Percentiles rank a stretch among this genome's conserved stretches.
phyloP scores from a whole-genome alignment of 2,329 filamentous ascomycete genomes.

The Coniochaeta hoffmannii region DNA sequence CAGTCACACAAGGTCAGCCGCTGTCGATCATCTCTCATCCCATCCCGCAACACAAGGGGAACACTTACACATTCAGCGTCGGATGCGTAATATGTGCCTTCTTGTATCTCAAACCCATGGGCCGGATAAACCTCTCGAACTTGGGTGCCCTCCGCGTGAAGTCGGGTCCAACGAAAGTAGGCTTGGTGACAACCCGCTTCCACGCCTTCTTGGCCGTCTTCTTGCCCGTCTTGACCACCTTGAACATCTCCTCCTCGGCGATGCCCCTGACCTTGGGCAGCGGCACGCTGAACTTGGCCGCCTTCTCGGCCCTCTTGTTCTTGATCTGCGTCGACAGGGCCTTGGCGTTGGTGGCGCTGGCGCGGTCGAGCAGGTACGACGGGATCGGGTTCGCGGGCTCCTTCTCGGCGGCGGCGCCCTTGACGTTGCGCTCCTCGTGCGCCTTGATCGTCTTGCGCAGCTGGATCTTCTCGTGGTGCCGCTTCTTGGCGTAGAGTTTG shows the following conservation, averaged over 20 bases:
- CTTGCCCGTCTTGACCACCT: constrained; percentile 83
- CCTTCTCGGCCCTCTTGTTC: constrained; percentile 90
- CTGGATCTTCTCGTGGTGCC: constrained; percentile 96
- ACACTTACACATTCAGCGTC: constrained; percentile 16
- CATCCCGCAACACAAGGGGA: background rate
- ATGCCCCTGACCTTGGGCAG: constrained; percentile 92
- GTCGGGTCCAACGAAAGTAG: constrained; percentile 83
- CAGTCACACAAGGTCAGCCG: constrained; percentile 24
- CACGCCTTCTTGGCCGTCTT: constrained; percentile 76
- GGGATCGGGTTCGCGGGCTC: constrained; percentile 77
- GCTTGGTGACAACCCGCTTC: constrained; percentile 59
- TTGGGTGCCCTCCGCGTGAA: constrained; percentile 87
- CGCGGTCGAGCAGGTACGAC: constrained; percentile 88
- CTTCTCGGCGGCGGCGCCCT: constrained; percentile 70
- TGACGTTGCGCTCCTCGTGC: constrained; percentile 94
- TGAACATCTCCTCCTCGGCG: constrained; percentile 95
- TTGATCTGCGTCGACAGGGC: constrained; percentile 70
- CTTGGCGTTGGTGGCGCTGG: constrained; percentile 31
- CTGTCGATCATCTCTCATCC: background rate
- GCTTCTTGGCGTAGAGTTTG: constrained; percentile 89
- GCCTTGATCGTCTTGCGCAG: constrained; percentile 92
- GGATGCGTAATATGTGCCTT: constrained; percentile 58
- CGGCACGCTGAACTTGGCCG: constrained; percentile 85
- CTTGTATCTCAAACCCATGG: constrained; percentile 74
- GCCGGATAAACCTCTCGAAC: constrained; percentile 63